Base-by-base conservation (phyloP, 495 filamentous ascomycete genomes). In the Penicillium psychrofluorescens region DNA sequence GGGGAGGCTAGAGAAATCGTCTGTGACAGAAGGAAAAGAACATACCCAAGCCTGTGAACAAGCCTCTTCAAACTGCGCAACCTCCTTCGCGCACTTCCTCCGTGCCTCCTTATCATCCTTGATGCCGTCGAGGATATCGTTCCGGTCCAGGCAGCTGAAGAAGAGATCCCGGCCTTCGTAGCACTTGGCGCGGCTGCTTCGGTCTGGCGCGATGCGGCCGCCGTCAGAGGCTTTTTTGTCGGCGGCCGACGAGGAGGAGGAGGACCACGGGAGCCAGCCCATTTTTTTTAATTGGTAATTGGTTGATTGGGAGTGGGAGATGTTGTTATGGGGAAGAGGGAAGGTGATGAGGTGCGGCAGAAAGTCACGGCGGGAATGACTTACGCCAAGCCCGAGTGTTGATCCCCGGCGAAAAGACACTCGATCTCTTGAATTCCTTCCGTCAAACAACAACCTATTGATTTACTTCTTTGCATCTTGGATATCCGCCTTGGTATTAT, bases 161-260 rank as follows among this genome's bases (percentile, higher is more conserved):
- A 90, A 98, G 30, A 54, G 58, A 62, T 98, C 92, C 27, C 92
- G 79, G 11, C 84, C 82, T 38, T 84, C 84, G 84, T 87, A 98
- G 78, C 92, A 98, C 36, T 73, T 70, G 37, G 80, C 71, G 44
- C 92, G 81, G 55, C 88, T 83, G 38, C 71, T 74, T 42, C 91
- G 83, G 47, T 84, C 81, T 1, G 92, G 92, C 1, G 86, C 83
- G 46, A 84, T 78, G 58, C 77, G 78, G 48, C 80, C 80, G 41
- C 76, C 77, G 61, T 79, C 78, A 46, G 73, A 61, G 41, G 67
- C 71, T 74, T 66, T 75, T 35, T 59, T 57, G 51, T 59, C 41
- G 15, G 70, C 69, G 34, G 66, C 68, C 46, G 63, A 45, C 46
- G 63, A 45, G 35, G 62, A 66, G 33, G 66, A 68, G 46, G 62